Percentiles rank a stretch among this genome's conserved stretches.
These are phyloP conservation scores for Puccinia coronata DNA, from an alignment of 1,284 basidiomycete species.

Conservation along the genomic window DNA sequence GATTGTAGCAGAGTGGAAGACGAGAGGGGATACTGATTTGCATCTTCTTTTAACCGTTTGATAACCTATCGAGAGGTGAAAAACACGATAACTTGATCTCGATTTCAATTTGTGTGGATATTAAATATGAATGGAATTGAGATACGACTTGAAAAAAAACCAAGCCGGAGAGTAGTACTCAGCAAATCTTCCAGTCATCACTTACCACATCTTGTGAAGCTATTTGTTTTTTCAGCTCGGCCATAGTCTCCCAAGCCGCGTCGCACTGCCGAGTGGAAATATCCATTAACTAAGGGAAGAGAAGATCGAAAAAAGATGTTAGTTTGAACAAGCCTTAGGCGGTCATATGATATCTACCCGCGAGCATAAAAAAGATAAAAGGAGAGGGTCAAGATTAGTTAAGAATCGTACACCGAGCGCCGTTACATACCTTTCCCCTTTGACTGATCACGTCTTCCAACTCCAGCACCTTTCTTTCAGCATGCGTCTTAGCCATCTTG, in stretches of 20 bases:
- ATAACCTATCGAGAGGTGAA: conserved; percentile 33
- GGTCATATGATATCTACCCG: too few relatives aligned
- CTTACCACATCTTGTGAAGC: conserved; percentile 41
- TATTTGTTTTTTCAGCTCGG: conserved; percentile 34
- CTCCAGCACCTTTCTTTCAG: conserved; percentile 28
- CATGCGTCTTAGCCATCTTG: conserved; percentile 45
- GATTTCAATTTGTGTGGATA: conserved; percentile 9
- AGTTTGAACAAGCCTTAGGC: too few relatives aligned
- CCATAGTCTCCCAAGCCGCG: conserved; percentile 38
- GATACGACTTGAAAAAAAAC: neutral
- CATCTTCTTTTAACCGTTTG: conserved; percentile 39
- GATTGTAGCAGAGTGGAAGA: conserved; percentile 22
- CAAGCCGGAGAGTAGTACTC: neutral
- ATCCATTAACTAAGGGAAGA: conserved; percentile 33
- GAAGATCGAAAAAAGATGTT: neutral
- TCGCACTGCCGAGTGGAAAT: conserved; percentile 41
- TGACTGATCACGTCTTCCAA: conserved; percentile 35
- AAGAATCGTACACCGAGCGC: too few relatives aligned
- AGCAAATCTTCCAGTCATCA: neutral
- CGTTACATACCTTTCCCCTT: conserved; percentile 27
- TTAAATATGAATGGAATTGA: conserved; percentile 12
- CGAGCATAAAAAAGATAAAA: neutral
- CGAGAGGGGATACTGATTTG: conserved; percentile 35
- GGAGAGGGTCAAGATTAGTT: too few relatives aligned
- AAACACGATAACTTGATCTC: neutral